Evolutionary conservation across 2,329 filamentous ascomycete species (phyloP).

Genomic region (Penicillium oxalicum): DNA sequence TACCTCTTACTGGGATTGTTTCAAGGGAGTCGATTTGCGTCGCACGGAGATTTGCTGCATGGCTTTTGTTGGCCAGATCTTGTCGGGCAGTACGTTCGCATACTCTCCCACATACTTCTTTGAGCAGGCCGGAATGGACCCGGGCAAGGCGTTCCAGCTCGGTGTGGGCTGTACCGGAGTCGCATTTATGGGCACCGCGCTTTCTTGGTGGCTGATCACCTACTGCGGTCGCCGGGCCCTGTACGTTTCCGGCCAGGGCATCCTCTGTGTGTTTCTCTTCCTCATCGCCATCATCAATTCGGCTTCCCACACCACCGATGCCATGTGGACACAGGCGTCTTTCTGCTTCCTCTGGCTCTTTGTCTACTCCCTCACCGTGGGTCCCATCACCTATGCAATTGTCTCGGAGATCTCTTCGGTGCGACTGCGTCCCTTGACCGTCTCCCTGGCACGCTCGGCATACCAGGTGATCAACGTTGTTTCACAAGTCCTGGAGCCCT

Average conservation of each 20-base stretch:
- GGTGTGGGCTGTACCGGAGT: slow-evolving; percentile 48
- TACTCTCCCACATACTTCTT: slow-evolving; percentile 38
- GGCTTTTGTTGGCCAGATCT: slow-evolving; percentile 33
- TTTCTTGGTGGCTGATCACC: slow-evolving; percentile 44
- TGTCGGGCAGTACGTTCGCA: slow-evolving; percentile 31
- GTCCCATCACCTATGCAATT: slow-evolving; percentile 50
- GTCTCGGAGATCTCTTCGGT: slow-evolving; percentile 51
- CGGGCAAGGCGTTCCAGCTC: slow-evolving; percentile 31
- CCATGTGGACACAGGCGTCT: slow-evolving; percentile 35
- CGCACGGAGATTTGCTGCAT: slow-evolving; percentile 40
- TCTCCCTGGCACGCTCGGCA: slow-evolving; percentile 47
- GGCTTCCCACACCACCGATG: slow-evolving; percentile 16
- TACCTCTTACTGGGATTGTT: slow-evolving; percentile 28
- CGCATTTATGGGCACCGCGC: slow-evolving; percentile 46
- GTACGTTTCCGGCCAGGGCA: slow-evolving; percentile 31
- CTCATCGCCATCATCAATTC: slow-evolving; percentile 26
- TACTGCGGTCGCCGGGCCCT: slow-evolving; percentile 37
- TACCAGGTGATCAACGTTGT: slow-evolving; percentile 49
- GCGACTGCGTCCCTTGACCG: slow-evolving; percentile 51
- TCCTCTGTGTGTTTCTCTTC: slow-evolving; percentile 23
- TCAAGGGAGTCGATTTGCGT: slow-evolving; percentile 29
- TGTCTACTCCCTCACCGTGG: slow-evolving; percentile 51
- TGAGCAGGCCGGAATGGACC: slow-evolving; percentile 35
- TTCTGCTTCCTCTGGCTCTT: slow-evolving; percentile 50
- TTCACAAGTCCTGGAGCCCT: slow-evolving; percentile 37